phyloP scores from a whole-genome alignment of 768 basidiomycete genomes.

The Lactarius hengduanensis region DNA sequence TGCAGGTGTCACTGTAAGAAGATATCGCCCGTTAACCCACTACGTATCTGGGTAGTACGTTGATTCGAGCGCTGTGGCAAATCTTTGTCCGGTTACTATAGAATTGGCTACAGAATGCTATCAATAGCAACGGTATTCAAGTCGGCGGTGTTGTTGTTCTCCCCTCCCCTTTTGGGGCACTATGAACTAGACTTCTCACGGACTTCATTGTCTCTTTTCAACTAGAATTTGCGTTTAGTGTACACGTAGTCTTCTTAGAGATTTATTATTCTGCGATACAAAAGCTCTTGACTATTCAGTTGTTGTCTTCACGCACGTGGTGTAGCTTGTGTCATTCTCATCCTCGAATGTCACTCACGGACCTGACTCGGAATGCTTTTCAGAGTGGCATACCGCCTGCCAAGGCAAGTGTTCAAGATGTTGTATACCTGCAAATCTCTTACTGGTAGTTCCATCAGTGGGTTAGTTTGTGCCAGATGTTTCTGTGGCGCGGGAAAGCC shows the following conservation, averaged over 20 bases:
- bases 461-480: constrained; percentile 61
- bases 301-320: neutral
- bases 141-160: neutral
- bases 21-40: constrained; percentile 23
- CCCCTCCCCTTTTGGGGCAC: neutral
- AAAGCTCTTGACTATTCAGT: neutral
- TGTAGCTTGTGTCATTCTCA: neutral
- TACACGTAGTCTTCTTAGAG: neutral
- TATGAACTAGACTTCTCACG: neutral
- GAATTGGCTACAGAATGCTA: neutral
- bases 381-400: constrained; percentile 62
- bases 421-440: neutral
- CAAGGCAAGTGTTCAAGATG: constrained; percentile 48
- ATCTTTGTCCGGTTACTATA: neutral
- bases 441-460: constrained; percentile 46
- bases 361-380: constrained; percentile 70
- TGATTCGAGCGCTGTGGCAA: neutral
- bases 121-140: neutral
- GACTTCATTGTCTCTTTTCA: neutral
- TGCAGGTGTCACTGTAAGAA: constrained; percentile 20
- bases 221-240: neutral
- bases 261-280: neutral
- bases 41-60: constrained; percentile 22
- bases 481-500: constrained; percentile 47
- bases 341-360: constrained; percentile 58